A percentile compares a stretch with the other conserved stretches of the same genome.
These are phyloP conservation scores for Epichloe baconii DNA, from an alignment of 2,329 filamentous ascomycete species.

Conservation along the genomic window DNA sequence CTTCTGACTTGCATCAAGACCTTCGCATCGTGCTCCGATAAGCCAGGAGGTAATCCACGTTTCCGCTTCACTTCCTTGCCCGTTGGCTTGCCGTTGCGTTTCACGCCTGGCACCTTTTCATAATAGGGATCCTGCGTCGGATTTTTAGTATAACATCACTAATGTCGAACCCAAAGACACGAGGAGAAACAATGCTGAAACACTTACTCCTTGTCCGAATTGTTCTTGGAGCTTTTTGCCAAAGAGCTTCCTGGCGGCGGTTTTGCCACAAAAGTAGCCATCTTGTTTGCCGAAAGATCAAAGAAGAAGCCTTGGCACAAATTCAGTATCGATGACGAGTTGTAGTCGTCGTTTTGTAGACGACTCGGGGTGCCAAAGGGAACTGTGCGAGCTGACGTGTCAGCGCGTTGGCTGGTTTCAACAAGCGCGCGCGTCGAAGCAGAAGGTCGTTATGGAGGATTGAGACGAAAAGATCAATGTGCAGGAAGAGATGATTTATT, in stretches of 20 bases:
- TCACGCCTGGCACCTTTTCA: conserved; percentile 64
- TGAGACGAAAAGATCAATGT: background rate
- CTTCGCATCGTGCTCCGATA: conserved; percentile 69
- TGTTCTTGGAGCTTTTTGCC: conserved; percentile 44
- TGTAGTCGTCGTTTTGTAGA: background rate
- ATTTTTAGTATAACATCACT: conserved; percentile 17
- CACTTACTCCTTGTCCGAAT: conserved; percentile 40
- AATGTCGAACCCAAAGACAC: background rate
- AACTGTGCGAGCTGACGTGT: background rate
- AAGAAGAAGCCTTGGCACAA: background rate
- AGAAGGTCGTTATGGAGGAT: background rate
- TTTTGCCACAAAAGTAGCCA: conserved; percentile 40
- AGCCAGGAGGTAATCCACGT: conserved; percentile 71
- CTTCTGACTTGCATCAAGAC: conserved; percentile 78
- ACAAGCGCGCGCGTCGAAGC: background rate
- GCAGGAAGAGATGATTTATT: background rate
- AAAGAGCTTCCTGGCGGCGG: conserved; percentile 42
- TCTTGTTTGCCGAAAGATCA: conserved; percentile 14
- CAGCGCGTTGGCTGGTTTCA: background rate
- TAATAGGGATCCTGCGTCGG: conserved; percentile 71
- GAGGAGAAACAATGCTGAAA: background rate
- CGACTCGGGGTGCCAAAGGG: background rate
- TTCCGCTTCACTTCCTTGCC: conserved; percentile 71
- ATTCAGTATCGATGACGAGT: background rate
- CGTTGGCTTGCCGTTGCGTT: conserved; percentile 47